phyloP scores from a whole-genome alignment of 805 yeast genomes.

The Candida odintsovae region DNA sequence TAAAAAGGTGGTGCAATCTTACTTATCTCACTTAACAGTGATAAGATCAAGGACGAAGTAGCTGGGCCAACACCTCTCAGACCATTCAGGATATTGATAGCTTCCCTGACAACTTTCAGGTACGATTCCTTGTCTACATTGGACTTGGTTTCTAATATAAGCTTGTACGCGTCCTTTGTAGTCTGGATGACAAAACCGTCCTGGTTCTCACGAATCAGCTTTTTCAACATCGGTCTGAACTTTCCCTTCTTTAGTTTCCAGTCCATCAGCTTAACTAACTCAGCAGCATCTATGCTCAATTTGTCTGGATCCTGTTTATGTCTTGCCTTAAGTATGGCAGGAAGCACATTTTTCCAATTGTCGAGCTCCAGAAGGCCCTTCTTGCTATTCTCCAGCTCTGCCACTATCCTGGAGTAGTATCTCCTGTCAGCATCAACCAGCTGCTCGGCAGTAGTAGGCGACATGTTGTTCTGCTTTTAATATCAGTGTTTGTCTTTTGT shows the following conservation, averaged over 20 bases:
- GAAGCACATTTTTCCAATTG: not conserved
- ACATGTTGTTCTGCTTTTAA: not conserved
- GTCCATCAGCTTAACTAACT: slow-evolving; percentile 19
- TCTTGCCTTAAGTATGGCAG: slow-evolving; percentile 3
- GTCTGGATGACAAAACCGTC: slow-evolving; percentile 7
- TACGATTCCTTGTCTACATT: slow-evolving; percentile 6
- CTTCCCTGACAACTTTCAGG: slow-evolving; percentile 4
- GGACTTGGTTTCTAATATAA: slow-evolving; percentile 1
- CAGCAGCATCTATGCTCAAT: slow-evolving; percentile 11
- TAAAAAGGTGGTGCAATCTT: slow-evolving; percentile 21
- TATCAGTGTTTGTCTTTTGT: too few relatives aligned
- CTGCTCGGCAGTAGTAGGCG: slow-evolving; percentile 1
- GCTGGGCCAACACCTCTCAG: slow-evolving; percentile 26
- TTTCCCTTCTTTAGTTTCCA: slow-evolving; percentile 25
- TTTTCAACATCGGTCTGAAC: slow-evolving; percentile 21
- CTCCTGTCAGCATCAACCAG: slow-evolving; percentile 1
- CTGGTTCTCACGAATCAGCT: slow-evolving; percentile 17
- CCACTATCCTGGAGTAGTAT: slow-evolving; percentile 6
- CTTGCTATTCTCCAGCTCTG: slow-evolving; percentile 4
- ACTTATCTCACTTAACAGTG: slow-evolving; percentile 11
- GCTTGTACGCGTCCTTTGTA: slow-evolving; percentile 10
- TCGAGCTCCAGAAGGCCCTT: not conserved
- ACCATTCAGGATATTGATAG: slow-evolving; percentile 6
- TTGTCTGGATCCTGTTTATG: not conserved
- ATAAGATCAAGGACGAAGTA: slow-evolving; percentile 21